Conservation (phyloP, 1,139 yeast genomes). For the Debaryomyces coudertii region DNA sequence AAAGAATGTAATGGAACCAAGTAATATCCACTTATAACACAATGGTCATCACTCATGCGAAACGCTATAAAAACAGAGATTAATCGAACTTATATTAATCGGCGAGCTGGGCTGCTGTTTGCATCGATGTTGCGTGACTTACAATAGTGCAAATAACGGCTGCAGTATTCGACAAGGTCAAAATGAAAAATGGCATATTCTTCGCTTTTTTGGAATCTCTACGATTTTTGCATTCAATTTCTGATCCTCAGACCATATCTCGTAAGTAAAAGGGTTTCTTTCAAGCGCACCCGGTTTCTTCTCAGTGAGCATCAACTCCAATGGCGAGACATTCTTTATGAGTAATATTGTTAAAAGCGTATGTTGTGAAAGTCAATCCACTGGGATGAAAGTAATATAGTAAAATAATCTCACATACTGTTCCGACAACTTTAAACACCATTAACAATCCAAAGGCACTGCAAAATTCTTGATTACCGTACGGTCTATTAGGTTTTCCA, state of each 20-base stretch:
- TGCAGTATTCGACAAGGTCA: conserved; percentile 19
- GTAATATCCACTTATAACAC: conserved; percentile 7
- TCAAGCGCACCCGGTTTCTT: not conserved
- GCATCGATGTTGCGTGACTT: conserved; percentile 14
- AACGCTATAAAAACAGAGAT: not conserved
- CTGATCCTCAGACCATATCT: not conserved
- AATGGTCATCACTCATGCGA: not conserved
- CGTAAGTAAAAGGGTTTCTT: conserved; percentile 1
- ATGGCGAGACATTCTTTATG: conserved; percentile 19
- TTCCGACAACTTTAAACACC: conserved; percentile 22
- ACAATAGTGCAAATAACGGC: conserved; percentile 20
- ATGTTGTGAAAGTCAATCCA: conserved; percentile 21
- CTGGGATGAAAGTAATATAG: conserved; percentile 13
- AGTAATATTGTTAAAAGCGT: conserved; percentile 22
- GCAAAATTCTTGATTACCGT: conserved; percentile 11
- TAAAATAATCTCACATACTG: conserved; percentile 18
- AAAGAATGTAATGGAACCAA: conserved; percentile 13
- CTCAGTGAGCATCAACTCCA: conserved; percentile 10
- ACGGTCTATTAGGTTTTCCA: not conserved
- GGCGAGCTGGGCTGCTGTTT: not conserved
- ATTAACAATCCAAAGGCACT: conserved; percentile 17
- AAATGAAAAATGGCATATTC: conserved; percentile 14
- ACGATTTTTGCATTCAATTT: not conserved
- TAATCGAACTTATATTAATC: not conserved
- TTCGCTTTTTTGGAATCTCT: not conserved